A percentile compares a stretch with the other conserved stretches of the same genome.
These are phyloP conservation scores for Pseudogymnoascus pannorum DNA, from an alignment of 2,329 filamentous ascomycete genomes.

Conservation along the genomic window DNA sequence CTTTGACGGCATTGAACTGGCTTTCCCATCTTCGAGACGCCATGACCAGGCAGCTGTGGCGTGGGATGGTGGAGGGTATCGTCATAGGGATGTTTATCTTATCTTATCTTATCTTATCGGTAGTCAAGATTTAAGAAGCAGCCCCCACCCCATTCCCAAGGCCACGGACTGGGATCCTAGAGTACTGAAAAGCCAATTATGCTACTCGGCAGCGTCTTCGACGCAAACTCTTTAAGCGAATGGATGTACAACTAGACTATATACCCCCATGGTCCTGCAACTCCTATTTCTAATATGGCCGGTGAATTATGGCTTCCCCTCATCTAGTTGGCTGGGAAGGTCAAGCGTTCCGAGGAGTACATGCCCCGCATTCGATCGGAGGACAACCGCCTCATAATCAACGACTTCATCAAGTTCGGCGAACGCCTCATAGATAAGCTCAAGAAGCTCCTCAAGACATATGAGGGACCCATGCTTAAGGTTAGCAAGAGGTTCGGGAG, in stretches of 20 bases:
- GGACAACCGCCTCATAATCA: constrained; percentile 72
- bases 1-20: background rate
- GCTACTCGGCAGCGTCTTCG: constrained; percentile 89
- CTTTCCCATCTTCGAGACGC: background rate
- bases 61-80: background rate
- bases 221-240: constrained; percentile 94
- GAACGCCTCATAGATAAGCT: constrained; percentile 82
- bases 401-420: constrained; percentile 85
- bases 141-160: too few relatives aligned
- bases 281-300: constrained; percentile 81
- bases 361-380: constrained; percentile 62
- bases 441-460: constrained; percentile 78
- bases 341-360: constrained; percentile 81
- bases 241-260: constrained; percentile 99
- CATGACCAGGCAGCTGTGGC: background rate
- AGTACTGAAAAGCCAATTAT: constrained; percentile 90
- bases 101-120: too few relatives aligned
- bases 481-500: constrained; percentile 62
- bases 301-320: constrained; percentile 92
- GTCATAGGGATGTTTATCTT: background rate
- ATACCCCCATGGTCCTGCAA: constrained; percentile 73
- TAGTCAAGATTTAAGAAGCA: too few relatives aligned
- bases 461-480: constrained; percentile 92
- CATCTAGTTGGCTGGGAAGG: constrained; percentile 87
- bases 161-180: constrained; percentile 98